Evolutionary conservation across 1,139 yeast genomes (phyloP).

Genomic region (Magnusiomyces tetraspermus): DNA sequence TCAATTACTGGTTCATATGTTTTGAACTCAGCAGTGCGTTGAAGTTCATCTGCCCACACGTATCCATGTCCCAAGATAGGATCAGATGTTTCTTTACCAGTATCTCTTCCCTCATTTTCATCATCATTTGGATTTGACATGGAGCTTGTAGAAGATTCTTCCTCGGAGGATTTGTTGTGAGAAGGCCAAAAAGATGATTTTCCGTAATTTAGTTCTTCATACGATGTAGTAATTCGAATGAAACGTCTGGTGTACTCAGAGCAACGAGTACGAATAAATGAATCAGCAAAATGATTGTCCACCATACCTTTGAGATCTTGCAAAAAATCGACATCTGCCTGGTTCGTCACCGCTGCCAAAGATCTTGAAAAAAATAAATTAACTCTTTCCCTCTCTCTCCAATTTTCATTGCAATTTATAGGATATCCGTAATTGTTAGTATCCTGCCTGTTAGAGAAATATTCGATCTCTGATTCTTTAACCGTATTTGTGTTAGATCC

Average conservation of each 20-base stretch:
- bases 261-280: conserved; percentile 29
- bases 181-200: conserved; percentile 28
- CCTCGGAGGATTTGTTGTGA: too few relatives aligned
- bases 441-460: conserved; percentile 17
- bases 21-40: conserved; percentile 22
- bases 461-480: not conserved
- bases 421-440: not conserved
- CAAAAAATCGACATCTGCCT: conserved; percentile 27
- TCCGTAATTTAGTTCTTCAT: conserved; percentile 28
- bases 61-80: conserved; percentile 32
- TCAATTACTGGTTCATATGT: conserved; percentile 28
- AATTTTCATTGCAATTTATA: not conserved
- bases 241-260: conserved; percentile 28
- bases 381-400: conserved; percentile 16
- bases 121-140: not conserved
- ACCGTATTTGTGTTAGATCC: not conserved
- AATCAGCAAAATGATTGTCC: conserved; percentile 29
- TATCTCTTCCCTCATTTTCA: conserved; percentile 21
- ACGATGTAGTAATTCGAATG: conserved; percentile 28
- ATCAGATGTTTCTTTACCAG: conserved; percentile 5
- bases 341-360: conserved; percentile 14
- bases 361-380: conserved; percentile 12
- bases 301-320: conserved; percentile 29
- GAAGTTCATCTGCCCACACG: conserved; percentile 28
- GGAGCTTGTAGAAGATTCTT: conserved; percentile 12